Evolutionary conservation across 495 filamentous ascomycete genomes (phyloP), one percentile per base, ranked within the genome.

Genomic region (Xylaria venustula): DNA sequence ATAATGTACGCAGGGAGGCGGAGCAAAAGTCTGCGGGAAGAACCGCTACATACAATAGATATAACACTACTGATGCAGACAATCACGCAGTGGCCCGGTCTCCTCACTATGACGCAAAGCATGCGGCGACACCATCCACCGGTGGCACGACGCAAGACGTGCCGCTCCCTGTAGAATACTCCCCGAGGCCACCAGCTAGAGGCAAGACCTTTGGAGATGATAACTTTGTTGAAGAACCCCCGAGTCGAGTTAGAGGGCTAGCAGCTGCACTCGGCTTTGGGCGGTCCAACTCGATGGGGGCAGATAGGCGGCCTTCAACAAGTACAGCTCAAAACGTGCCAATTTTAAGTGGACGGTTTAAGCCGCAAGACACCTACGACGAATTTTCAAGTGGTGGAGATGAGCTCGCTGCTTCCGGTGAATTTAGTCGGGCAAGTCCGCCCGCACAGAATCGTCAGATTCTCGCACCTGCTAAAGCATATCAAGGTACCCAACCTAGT

Each of bases 1-100:
- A 72, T 46, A 54, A 37, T 28, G 63, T 62, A 46, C 67, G 73
- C 48, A 68, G 52, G 8, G 75, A 75, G 22, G 63, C 68, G 6
- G 77, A 75, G 22, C 67, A 69, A 45, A 65, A 36, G 50, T 51
- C 62, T 19, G 34, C 53, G 4, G 68, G 69, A 51, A 64, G 40
- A 50, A 49, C 64, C 11, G 36, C 51, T 1, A 34, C 61, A 46
- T 63, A 59, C 30, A 34, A 64, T 3, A 56, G 54, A 59, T 53
- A 54, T 20, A 56, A 63, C 22, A 32, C 30, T 3, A 60, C 34
- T 9, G 61, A 55, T 40, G 57, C 32, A 45, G n/a, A 50, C 11
- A 36, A 53, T 32, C 42, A 54, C 28, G 49, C 28, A 25, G 58
- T 37, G 48, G 6, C 49, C 3, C 58, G 37, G 15, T 25, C 28